Percentiles rank a stretch among this genome's conserved stretches.
phyloP scores from a whole-genome alignment of 306 rosid species.

The Fragaria ananassa region DNA sequence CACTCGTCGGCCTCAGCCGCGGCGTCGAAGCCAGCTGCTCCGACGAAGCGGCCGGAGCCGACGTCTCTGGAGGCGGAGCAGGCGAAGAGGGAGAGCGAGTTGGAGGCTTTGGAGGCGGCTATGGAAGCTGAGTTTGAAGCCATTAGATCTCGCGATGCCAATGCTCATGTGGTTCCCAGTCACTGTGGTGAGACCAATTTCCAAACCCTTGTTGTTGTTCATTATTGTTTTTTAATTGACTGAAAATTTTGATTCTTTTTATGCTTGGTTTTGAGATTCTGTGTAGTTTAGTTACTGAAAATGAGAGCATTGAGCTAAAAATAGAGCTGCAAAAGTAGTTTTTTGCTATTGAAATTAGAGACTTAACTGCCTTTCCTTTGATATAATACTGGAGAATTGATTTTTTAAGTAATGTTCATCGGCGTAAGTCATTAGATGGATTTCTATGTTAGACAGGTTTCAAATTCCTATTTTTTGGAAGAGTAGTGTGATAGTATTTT shows the following conservation, averaged over 20 bases:
- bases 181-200: slow-evolving; percentile 70
- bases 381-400: background rate
- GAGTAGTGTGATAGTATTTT: background rate
- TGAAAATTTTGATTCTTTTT: background rate
- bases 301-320: background rate
- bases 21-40: slow-evolving; percentile 20
- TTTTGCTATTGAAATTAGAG: background rate
- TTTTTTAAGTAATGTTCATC: background rate
- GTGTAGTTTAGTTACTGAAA: background rate
- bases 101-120: slow-evolving; percentile 62
- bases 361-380: background rate
- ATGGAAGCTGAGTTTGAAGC: slow-evolving; percentile 71
- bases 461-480: background rate
- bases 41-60: slow-evolving; percentile 34
- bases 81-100: slow-evolving; percentile 43
- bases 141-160: slow-evolving; percentile 70
- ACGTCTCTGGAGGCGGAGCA: slow-evolving; percentile 29
- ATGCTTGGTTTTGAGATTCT: background rate
- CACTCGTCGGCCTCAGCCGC: slow-evolving; percentile 24
- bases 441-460: background rate
- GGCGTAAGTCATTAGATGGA: background rate
- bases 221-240: background rate
- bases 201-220: slow-evolving; percentile 19
- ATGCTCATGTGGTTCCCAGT: slow-evolving; percentile 73
- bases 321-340: background rate